These are phyloP conservation scores for Erodium texanum DNA, from an alignment of 441 rosid genomes.

Conservation along the genomic window DNA sequence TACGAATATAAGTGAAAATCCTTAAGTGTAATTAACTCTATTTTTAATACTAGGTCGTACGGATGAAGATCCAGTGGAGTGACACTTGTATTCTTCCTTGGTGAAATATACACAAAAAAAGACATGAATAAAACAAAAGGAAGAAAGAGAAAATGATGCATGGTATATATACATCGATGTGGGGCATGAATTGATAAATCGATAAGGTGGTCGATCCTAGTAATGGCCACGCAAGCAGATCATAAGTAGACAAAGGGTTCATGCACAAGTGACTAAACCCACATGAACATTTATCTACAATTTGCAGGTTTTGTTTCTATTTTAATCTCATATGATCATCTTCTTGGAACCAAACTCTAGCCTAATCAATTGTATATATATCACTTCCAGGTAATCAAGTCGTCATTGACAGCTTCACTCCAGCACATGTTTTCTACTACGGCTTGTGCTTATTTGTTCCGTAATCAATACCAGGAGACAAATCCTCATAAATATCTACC, in stretches of 20 bases:
- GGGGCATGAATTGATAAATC: background rate
- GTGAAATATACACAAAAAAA: too few species aligned
- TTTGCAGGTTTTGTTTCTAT: background rate
- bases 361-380: too few species aligned
- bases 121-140: too few species aligned
- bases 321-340: background rate
- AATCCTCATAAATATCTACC: background rate
- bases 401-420: conserved; percentile 39
- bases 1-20: too few species aligned
- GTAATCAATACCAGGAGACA: background rate
- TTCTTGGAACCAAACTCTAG: background rate
- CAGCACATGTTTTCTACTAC: conserved; percentile 16
- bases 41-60: too few species aligned
- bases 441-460: background rate
- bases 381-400: conserved; percentile 10
- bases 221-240: background rate
- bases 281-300: background rate
- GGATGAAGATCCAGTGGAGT: too few species aligned
- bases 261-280: background rate
- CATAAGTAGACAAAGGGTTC: background rate
- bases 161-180: background rate
- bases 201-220: background rate
- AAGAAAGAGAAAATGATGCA: background rate
- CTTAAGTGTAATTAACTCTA: too few species aligned
- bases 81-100: too few species aligned